Evolutionary conservation across 257 asterid genomes (phyloP), one percentile per base, ranked within the genome.

Genomic region (Cinchona pubescens): DNA sequence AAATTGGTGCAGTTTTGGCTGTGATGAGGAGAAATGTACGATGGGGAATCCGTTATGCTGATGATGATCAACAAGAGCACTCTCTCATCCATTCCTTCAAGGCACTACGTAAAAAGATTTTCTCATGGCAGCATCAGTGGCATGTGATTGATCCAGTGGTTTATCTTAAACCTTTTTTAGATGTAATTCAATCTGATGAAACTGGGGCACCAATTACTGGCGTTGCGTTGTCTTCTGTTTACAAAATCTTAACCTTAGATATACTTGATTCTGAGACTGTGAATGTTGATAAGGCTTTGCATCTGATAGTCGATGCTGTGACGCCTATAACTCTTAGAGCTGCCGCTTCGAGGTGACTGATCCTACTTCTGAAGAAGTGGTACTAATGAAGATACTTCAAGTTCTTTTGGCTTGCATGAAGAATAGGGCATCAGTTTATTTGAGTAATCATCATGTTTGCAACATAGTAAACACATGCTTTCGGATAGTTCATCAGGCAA

Each of bases 11-110:
- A 3, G 99, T 94, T 82, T 87, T 92, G 90, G 95, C 99, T 68
- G 99, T 94, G 75, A 94, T 94, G 97, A 89, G 97, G 89, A 88
- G 99, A 85, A 94, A 94, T 78, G 99, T 94, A 72, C 88, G 97
- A 74, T 94, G 99, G 97, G 97, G 97, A 79, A 89, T 86, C 75
- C 95, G 80, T 72, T 94, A 92, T 87, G 95, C 86, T 32, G 82
- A 86, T 71, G 99, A 92, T 81, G 97, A 94, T 61, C 97, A 89
- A 84, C 65, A 82, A 64, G 99, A 94, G 87, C 96, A 89, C 81
- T 82, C 91, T 84, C 96, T 94, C 42, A 88, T 94, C 82, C 77
- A 78, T 75, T 92, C 96, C 59, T 88, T 94, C 85, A 94, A 92
- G 86, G 97, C 85, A 80, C 84, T 94, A 70, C 85, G 97, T 34